Evolutionary conservation across 495 filamentous ascomycete species (phyloP).

Genomic region (Hypoxylon perforatum): DNA sequence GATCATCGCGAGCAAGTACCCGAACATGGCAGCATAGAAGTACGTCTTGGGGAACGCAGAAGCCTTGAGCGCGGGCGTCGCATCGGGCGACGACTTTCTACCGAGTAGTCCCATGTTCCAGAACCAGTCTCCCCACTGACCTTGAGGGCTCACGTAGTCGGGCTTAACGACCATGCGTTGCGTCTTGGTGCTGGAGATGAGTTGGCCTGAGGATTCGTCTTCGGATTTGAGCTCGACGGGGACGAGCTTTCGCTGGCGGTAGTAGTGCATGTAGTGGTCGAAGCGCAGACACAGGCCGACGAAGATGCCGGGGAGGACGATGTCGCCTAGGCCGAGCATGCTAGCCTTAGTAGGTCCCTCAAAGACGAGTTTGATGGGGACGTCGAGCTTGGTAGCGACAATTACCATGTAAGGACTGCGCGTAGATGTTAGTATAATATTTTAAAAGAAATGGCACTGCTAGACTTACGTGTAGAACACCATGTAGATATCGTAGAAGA

Average conservation of each 20-base stretch:
- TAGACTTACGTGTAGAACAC: conserved; percentile 86
- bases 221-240: conserved; percentile 50
- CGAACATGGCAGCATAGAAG: conserved; percentile 80
- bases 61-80: conserved; percentile 57
- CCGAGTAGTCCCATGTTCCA: conserved; percentile 68
- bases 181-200: conserved; percentile 41
- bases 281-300: conserved; percentile 88
- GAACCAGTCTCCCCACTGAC: conserved; percentile 85
- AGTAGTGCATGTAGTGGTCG: conserved; percentile 86
- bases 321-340: conserved; percentile 94
- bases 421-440: conserved; percentile 24
- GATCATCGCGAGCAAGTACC: conserved; percentile 85
- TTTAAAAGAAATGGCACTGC: neutral
- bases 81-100: conserved; percentile 47
- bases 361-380: conserved; percentile 93
- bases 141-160: conserved; percentile 66
- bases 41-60: conserved; percentile 83
- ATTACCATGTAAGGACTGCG: conserved; percentile 88
- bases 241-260: conserved; percentile 55
- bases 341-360: conserved; percentile 73
- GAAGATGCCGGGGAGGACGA: conserved; percentile 94
- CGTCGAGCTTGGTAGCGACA: conserved; percentile 88
- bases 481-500: conserved; percentile 96
- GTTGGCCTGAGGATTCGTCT: conserved; percentile 51
- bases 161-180: conserved; percentile 62